phyloP scores from a whole-genome alignment of 768 basidiomycete genomes.

The Gloeostereum incarnatum region DNA sequence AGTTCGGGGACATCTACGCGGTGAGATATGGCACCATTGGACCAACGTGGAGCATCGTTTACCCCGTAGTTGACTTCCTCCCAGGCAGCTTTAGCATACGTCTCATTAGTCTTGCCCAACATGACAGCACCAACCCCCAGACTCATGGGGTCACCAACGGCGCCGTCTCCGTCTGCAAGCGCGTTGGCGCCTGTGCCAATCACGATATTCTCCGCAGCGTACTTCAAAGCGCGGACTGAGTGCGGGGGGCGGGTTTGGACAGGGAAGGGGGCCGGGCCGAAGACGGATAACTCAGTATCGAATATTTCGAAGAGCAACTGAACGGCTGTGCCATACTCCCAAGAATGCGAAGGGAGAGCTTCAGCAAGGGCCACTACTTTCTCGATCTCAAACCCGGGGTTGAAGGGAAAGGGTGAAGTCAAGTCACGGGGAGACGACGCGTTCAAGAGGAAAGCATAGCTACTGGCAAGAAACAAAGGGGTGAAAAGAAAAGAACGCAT shows the following conservation, averaged over 20 bases:
- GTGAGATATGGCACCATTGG: slow-evolving; percentile 48
- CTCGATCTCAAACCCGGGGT: slow-evolving; percentile 26
- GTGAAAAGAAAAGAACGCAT: no score
- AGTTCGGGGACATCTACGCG: slow-evolving; percentile 36
- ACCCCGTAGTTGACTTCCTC: slow-evolving; percentile 35
- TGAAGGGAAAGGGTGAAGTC: slow-evolving; percentile 21
- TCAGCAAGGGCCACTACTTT: slow-evolving; percentile 20
- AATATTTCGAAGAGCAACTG: slow-evolving; percentile 20
- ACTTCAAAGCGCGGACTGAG: slow-evolving; percentile 11
- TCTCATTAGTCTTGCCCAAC: slow-evolving; percentile 26
- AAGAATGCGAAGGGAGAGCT: slow-evolving; percentile 29
- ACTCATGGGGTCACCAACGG: slow-evolving; percentile 49
- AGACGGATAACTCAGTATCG: slow-evolving; percentile 16
- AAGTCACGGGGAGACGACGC: no score
- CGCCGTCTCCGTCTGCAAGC: slow-evolving; percentile 30
- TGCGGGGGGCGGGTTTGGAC: slow-evolving; percentile 8
- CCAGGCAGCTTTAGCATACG: slow-evolving; percentile 26
- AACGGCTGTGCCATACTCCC: slow-evolving; percentile 21
- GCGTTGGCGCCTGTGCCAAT: slow-evolving; percentile 15
- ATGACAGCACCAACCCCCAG: slow-evolving; percentile 34
- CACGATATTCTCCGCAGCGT: slow-evolving; percentile 13
- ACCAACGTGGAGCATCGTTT: slow-evolving; percentile 25
- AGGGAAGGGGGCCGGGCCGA: slow-evolving; percentile 17
- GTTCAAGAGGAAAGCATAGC: no score
- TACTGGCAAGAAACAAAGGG: no score